Conservation (phyloP, 495 filamentous ascomycete species). For the Thermothielavioides terrestris region DNA sequence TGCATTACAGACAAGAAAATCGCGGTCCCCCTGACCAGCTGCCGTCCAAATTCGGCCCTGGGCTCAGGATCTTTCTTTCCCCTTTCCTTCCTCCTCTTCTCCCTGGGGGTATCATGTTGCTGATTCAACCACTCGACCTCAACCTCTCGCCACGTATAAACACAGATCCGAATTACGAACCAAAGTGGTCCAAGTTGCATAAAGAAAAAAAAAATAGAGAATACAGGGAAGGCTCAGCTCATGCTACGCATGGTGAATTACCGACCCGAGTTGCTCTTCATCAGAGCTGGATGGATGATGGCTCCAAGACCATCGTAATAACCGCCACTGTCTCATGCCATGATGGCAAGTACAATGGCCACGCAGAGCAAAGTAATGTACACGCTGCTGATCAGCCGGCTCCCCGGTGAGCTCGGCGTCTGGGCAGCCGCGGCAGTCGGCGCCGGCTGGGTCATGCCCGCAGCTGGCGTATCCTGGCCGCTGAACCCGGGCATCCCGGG, state of each 20-base stretch:
- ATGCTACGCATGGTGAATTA: no score
- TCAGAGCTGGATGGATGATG: no score
- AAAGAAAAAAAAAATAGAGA: no score
- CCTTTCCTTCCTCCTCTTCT: slow-evolving; percentile 3
- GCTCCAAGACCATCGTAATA: no score
- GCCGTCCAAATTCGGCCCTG: slow-evolving; percentile 1
- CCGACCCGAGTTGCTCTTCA: not conserved
- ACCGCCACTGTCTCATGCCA: slow-evolving; percentile 8
- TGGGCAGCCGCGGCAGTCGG: not conserved
- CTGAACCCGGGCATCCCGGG: slow-evolving; percentile 12
- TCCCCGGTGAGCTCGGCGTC: slow-evolving; percentile 10
- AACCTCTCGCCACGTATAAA: not conserved
- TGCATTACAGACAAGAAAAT: slow-evolving; percentile 5
- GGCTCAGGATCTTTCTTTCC: slow-evolving; percentile 1
- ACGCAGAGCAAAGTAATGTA: slow-evolving; percentile 14
- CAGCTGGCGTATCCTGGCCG: slow-evolving; percentile 10
- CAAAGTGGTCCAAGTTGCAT: not conserved
- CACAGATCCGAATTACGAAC: not conserved
- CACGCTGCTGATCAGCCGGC: slow-evolving; percentile 7
- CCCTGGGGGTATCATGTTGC: slow-evolving; percentile 3
- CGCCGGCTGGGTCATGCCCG: slow-evolving; percentile 5
- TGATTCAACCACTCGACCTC: not conserved
- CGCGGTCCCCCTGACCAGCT: not conserved
- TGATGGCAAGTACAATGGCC: slow-evolving; percentile 11
- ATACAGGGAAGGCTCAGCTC: no score